Conservation (phyloP, 352 stramenopile species). For the Globisporangium middletonii region DNA sequence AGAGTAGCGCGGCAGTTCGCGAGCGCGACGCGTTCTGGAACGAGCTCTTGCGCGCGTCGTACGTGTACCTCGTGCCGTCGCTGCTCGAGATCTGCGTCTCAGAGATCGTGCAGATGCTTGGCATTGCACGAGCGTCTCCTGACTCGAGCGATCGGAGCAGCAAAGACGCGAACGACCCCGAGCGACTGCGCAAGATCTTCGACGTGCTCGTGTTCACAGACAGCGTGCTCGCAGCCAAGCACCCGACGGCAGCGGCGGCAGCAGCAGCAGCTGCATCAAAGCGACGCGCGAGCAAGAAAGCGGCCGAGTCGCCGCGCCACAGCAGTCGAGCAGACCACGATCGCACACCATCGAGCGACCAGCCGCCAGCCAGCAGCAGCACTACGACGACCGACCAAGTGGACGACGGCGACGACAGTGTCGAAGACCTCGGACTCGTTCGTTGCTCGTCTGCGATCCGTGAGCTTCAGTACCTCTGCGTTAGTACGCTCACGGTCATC, state of each 20-base stretch:
- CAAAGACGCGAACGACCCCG: background rate
- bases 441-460: slow-evolving; percentile 15
- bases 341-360: too few species aligned
- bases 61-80: slow-evolving; percentile 64
- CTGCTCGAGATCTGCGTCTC: slow-evolving; percentile 60
- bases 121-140: background rate
- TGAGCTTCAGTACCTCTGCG: slow-evolving; percentile 44
- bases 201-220: slow-evolving; percentile 62
- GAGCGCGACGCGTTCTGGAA: slow-evolving; percentile 53
- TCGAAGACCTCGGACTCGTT: slow-evolving; percentile 9
- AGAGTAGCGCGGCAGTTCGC: background rate
- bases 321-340: too few species aligned
- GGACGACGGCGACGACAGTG: background rate
- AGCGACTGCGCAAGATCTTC: slow-evolving; percentile 21
- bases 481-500: slow-evolving; percentile 45
- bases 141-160: background rate
- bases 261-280: background rate
- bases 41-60: slow-evolving; percentile 59
- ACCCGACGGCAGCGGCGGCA: slow-evolving; percentile 7
- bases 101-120: slow-evolving; percentile 27
- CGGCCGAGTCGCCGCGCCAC: background rate
- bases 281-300: slow-evolving; percentile 11
- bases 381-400: background rate
- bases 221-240: slow-evolving; percentile 40
- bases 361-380: background rate